Base-by-base conservation (phyloP, 2,329 filamentous ascomycete species). In the Fusarium sp. region DNA sequence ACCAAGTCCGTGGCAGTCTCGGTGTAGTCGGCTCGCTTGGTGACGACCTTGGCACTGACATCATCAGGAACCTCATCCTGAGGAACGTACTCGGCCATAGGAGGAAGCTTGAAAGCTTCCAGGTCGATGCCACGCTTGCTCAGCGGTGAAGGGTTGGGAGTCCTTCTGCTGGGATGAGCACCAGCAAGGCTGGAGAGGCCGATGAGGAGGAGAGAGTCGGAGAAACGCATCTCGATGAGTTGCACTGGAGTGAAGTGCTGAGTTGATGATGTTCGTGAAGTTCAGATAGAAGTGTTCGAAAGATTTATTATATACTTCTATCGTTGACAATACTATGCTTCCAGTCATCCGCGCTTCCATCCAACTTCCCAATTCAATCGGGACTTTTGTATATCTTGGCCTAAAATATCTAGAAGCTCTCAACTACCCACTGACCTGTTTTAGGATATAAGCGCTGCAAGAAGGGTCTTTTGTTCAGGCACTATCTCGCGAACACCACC, bases 1-100 rank as follows among this genome's bases (percentile, higher is more conserved):
- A 86, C 80, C 38, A 86, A 74, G n/a, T 82, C 82, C 8, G 78
- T 83, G 5, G 85, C 85, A 19, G 83, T 82, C 42, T 83, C 81
- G 25, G 86, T 79, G 55, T 85, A 86, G 33, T 79, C 78, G 14
- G 73, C 80, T 39, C 80, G 78, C 63, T 73, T 78, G 7, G 31
- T 19, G 15, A 65, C 46, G 23, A 75, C 42, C 21, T 60, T 49
- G 63, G 78, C 78, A 39, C 80, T 61, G 15, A 70, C 55, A 29
- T 72, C 66, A 14, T 73, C 68, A 21, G 73, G 57, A 16, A 78
- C 68, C 11, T 74, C 45, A 1, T 73, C 63, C 12, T 74, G 70
- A 23, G 69, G 23, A 4, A 76, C 73, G 45, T 83, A 83, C 23
- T 78, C 71, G 10, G 80, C 74, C 25, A 79, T 68, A 11, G 76